These are phyloP conservation scores for Fusarium subtropicale DNA, from an alignment of 2,329 filamentous ascomycete species.

Conservation along the genomic window DNA sequence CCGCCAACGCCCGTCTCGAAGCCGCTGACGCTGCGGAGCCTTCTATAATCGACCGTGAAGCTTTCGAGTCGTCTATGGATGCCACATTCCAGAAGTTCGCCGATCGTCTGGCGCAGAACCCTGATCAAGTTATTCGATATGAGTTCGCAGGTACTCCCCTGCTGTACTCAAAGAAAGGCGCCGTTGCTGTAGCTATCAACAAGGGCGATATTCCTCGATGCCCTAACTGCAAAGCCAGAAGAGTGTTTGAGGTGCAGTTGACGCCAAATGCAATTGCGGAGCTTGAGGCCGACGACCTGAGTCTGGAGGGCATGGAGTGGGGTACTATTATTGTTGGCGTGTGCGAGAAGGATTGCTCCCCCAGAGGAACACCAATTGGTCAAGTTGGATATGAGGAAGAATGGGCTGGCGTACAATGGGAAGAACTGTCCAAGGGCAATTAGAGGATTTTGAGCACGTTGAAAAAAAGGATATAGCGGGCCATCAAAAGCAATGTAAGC, in stretches of 20 bases:
- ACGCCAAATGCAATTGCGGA: constrained; percentile 91
- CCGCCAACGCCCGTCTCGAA: constrained; percentile 59
- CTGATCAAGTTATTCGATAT: constrained; percentile 84
- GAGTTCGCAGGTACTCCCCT: constrained; percentile 79
- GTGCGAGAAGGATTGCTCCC: constrained; percentile 82
- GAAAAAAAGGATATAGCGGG: constrained; percentile 21
- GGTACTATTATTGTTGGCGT: constrained; percentile 90
- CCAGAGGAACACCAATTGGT: constrained; percentile 66
- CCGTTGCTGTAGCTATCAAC: constrained; percentile 73
- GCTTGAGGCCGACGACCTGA: constrained; percentile 81
- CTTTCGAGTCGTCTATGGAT: constrained; percentile 81
- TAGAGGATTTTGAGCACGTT: constrained; percentile 25
- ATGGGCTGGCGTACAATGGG: constrained; percentile 99
- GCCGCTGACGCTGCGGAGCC: constrained; percentile 56
- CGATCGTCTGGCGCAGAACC: constrained; percentile 81
- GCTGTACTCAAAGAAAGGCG: constrained; percentile 83
- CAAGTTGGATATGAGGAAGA: constrained; percentile 87
- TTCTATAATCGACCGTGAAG: constrained; percentile 71
- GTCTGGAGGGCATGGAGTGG: constrained; percentile 95
- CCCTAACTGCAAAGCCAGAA: constrained; percentile 75
- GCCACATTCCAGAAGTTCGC: constrained; percentile 84
- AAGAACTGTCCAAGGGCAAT: constrained; percentile 70
- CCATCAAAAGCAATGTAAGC: constrained; percentile 14
- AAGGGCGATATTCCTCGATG: constrained; percentile 76
- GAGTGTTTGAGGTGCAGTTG: constrained; percentile 92